Evolutionary conservation across 345 rosid genomes (phyloP).

Genomic region (Camelina neglecta): DNA sequence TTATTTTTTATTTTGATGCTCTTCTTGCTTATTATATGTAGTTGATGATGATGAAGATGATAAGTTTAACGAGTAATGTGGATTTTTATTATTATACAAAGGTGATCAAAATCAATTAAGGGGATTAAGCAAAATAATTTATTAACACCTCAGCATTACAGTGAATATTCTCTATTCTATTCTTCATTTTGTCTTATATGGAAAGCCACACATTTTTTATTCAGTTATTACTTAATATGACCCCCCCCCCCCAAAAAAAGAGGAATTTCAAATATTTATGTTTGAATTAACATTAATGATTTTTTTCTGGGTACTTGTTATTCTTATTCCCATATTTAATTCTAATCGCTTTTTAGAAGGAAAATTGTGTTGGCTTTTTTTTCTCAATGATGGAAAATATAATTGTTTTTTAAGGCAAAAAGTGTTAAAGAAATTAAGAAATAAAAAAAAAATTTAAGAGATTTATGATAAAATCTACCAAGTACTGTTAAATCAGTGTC

Average conservation of each 20-base stretch:
- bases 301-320: conserved; percentile 17
- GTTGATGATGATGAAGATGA: neutral
- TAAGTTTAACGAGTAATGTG: conserved; percentile 19
- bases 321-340: neutral
- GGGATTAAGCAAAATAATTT: too few relatives aligned
- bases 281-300: neutral
- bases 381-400: conserved; percentile 26
- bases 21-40: conserved; percentile 6
- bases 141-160: conserved; percentile 16
- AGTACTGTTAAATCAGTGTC: conserved; percentile 45
- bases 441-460: neutral
- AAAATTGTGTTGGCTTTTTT: conserved; percentile 29
- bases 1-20: conserved; percentile 9
- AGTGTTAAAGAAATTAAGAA: neutral
- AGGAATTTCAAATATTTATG: neutral
- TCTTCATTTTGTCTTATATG: neutral
- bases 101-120: too few relatives aligned
- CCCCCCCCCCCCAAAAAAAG: neutral
- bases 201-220: conserved; percentile 16
- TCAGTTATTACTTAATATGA: neutral
- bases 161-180: conserved; percentile 3
- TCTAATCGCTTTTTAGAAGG: neutral
- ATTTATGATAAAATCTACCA: conserved; percentile 34
- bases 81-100: too few relatives aligned
- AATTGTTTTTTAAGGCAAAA: conserved; percentile 25